Conservation (phyloP, 495 filamentous ascomycete species). For the Neurospora africana region DNA sequence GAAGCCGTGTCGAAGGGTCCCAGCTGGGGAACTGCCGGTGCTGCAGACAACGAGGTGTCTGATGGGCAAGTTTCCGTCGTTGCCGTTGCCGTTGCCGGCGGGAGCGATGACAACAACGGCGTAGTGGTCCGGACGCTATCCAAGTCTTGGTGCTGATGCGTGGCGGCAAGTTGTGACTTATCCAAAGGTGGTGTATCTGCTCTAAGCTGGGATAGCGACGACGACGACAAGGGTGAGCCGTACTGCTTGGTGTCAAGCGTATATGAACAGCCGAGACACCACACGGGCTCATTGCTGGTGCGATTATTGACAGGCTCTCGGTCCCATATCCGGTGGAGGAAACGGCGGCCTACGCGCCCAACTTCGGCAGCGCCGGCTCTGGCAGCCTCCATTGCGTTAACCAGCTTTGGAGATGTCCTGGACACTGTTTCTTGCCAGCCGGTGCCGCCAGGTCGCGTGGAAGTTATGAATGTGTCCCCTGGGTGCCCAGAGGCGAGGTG, state of each 20-base stretch:
- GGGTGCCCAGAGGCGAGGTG: background rate
- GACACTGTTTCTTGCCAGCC: conserved; percentile 22
- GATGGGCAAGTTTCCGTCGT: background rate
- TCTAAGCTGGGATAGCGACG: background rate
- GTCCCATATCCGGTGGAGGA: conserved; percentile 93
- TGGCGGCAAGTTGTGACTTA: conserved; percentile 1
- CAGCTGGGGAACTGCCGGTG: conserved; percentile 9
- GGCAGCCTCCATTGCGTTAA: conserved; percentile 31
- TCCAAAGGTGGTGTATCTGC: background rate
- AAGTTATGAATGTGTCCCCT: conserved; percentile 8
- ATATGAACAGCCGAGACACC: conserved; percentile 81
- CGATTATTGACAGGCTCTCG: conserved; percentile 81
- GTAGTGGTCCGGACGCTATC: background rate
- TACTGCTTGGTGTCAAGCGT: conserved; percentile 30
- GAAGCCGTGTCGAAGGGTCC: conserved; percentile 31
- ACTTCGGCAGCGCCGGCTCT: conserved; percentile 27
- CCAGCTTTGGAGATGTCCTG: conserved; percentile 19
- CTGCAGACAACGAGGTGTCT: background rate
- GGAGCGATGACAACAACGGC: conserved; percentile 4
- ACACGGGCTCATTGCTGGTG: conserved; percentile 56
- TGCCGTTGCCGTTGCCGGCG: background rate
- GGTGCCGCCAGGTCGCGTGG: conserved; percentile 11
- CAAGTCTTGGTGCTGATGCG: conserved; percentile 17
- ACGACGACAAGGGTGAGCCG: conserved; percentile 1
- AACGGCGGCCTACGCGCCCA: conserved; percentile 47